A percentile compares a stretch with the other conserved stretches of the same genome.
phyloP scores from a whole-genome alignment of 2,329 filamentous ascomycete genomes.

The Monilinia laxa region DNA sequence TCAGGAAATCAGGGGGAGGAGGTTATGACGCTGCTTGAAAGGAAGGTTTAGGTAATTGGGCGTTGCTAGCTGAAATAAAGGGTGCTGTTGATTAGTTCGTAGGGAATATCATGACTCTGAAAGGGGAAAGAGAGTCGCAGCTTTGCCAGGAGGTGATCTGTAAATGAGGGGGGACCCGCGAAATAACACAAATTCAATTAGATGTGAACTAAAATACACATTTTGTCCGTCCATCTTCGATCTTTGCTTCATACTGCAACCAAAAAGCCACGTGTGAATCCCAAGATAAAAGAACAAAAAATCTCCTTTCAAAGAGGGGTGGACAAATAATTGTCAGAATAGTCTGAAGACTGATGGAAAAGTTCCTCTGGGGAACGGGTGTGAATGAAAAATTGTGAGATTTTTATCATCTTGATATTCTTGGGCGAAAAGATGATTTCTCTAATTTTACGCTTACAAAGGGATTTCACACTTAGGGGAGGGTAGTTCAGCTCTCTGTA shows the following conservation, averaged over 20 bases:
- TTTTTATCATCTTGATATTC: background rate
- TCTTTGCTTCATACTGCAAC: background rate
- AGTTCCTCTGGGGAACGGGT: background rate
- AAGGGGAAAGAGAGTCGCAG: background rate
- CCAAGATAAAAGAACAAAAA: background rate
- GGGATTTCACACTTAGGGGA: background rate
- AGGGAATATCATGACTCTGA: background rate
- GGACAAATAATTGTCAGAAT: background rate
- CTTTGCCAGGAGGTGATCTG: background rate
- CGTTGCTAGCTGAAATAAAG: no score
- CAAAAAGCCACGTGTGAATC: background rate
- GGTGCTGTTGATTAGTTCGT: background rate
- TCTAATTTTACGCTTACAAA: background rate
- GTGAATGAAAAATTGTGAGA: background rate
- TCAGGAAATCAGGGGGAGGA: background rate
- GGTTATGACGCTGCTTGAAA: background rate
- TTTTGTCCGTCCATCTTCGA: no score
- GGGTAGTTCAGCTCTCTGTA: background rate
- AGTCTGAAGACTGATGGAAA: background rate
- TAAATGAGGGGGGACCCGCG: no score
- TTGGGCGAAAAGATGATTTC: slow-evolving; percentile 1
- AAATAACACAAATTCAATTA: background rate
- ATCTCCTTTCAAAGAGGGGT: background rate
- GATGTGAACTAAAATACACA: background rate
- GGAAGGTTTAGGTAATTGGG: no score